Percentiles rank a stretch among this genome's conserved stretches.
Conservation (phyloP, 192 early-diverging fungal species). For the Jimgerdemannia flammicorona region DNA sequence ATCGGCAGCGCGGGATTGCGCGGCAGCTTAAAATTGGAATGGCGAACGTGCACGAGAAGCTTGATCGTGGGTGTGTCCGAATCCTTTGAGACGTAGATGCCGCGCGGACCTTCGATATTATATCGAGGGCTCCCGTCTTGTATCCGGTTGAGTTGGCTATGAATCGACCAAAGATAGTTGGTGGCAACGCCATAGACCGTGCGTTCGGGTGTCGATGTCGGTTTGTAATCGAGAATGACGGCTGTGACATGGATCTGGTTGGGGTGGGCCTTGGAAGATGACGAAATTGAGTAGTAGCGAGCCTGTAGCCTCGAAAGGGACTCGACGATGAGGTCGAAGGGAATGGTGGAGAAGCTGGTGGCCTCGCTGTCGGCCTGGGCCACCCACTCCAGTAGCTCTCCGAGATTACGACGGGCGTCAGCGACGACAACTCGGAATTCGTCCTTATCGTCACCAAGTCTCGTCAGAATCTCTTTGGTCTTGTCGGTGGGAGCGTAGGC, state of each 20-base stretch:
- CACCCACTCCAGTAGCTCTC: constrained; percentile 72
- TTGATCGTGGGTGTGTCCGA: constrained; percentile 35
- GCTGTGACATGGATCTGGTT: constrained; percentile 82
- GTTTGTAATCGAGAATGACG: constrained; percentile 82
- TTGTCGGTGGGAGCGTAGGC: constrained; percentile 56
- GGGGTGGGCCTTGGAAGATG: constrained; percentile 74
- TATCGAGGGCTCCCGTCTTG: constrained; percentile 24
- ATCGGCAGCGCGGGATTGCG: constrained; percentile 71
- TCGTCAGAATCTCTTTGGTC: constrained; percentile 43
- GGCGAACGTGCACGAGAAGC: constrained; percentile 86
- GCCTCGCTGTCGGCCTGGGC: constrained; percentile 40
- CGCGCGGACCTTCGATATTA: constrained; percentile 36
- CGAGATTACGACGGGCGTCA: constrained; percentile 65
- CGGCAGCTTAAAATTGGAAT: constrained; percentile 90
- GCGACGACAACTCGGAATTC: constrained; percentile 55
- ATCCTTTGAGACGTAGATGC: constrained; percentile 25
- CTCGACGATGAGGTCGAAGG: constrained; percentile 80
- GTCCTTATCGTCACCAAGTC: constrained; percentile 66
- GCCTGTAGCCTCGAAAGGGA: constrained; percentile 77
- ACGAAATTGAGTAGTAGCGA: constrained; percentile 98
- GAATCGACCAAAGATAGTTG: constrained; percentile 77
- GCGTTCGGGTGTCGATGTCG: constrained; percentile 37
- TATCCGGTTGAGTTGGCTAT: constrained; percentile 37
- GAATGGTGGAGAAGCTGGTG: constrained; percentile 52
- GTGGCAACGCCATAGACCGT: constrained; percentile 83